Percentiles rank a stretch among this genome's conserved stretches.
Conservation (phyloP, 805 yeast species). For the Nadsonia fulvescens region DNA sequence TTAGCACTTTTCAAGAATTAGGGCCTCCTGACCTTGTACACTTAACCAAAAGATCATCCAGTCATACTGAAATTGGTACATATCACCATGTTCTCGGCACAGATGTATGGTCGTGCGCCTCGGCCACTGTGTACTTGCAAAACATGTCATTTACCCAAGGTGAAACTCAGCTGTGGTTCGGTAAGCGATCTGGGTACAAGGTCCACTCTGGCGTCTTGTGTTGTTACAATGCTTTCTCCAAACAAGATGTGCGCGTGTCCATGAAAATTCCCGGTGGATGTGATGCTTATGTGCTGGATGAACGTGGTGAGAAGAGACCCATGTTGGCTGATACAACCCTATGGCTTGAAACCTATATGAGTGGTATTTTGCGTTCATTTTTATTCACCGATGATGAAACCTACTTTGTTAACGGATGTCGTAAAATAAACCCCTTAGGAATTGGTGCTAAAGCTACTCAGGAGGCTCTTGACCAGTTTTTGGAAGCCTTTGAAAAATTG, state of each 20-base stretch:
- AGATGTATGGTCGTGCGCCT: slow-evolving; percentile 32
- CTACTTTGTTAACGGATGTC: slow-evolving; percentile 64
- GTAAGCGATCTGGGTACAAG: slow-evolving; percentile 29
- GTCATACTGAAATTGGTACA: slow-evolving; percentile 30
- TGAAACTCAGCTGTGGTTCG: slow-evolving; percentile 57
- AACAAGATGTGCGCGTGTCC: slow-evolving; percentile 56
- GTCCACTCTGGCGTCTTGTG: slow-evolving; percentile 25
- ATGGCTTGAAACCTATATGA: slow-evolving; percentile 35
- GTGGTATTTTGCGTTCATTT: slow-evolving; percentile 60
- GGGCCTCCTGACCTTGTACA: slow-evolving; percentile 66
- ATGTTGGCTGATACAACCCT: slow-evolving; percentile 14
- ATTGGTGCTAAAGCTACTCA: slow-evolving; percentile 15
- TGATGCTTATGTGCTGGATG: slow-evolving; percentile 21
- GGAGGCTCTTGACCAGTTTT: slow-evolving; percentile 32
- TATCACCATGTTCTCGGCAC: slow-evolving; percentile 38
- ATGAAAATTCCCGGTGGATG: slow-evolving; percentile 34
- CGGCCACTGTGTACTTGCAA: slow-evolving; percentile 38
- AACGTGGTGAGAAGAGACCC: slow-evolving; percentile 21
- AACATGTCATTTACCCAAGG: slow-evolving; percentile 27
- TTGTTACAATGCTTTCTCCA: slow-evolving; percentile 54
- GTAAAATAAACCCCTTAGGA: slow-evolving; percentile 60
- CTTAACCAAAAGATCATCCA: slow-evolving; percentile 23
- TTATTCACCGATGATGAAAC: slow-evolving; percentile 66
- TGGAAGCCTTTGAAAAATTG: slow-evolving; percentile 46
- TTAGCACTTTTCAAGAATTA: slow-evolving; percentile 30